Conservation (phyloP, 768 basidiomycete genomes). For the Lentinus tigrinus region DNA sequence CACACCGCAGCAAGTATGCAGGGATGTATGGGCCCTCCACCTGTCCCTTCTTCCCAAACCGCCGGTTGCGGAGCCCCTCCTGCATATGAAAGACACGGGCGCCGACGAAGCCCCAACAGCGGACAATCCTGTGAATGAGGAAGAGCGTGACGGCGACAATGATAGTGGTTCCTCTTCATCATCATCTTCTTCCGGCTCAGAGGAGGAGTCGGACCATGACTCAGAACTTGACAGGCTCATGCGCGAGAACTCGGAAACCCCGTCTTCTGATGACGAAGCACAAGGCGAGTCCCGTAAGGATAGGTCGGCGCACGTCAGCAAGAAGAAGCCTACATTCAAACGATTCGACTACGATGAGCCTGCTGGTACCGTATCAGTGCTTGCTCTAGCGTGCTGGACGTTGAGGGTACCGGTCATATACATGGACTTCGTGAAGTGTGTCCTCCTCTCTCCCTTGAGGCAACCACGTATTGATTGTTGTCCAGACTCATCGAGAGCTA, state of each 20-base stretch:
- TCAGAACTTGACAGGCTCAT: conserved; percentile 41
- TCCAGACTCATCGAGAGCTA: conserved; percentile 71
- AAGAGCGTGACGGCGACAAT: background rate
- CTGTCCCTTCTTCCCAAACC: conserved; percentile 60
- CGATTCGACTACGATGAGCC: conserved; percentile 42
- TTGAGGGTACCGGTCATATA: conserved; percentile 75
- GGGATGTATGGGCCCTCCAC: conserved; percentile 80
- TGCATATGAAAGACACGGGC: conserved; percentile 38
- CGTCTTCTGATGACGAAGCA: conserved; percentile 29
- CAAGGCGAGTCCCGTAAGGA: background rate
- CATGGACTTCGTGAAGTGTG: conserved; percentile 72
- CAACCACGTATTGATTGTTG: background rate
- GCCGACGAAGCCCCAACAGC: background rate
- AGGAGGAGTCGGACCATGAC: conserved; percentile 31
- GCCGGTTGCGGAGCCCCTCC: conserved; percentile 59
- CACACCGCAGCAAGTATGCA: conserved; percentile 59
- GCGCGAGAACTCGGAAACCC: conserved; percentile 37
- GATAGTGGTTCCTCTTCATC: conserved; percentile 35
- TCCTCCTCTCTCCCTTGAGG: background rate
- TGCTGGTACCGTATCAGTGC: conserved; percentile 58
- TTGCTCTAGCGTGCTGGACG: conserved; percentile 78
- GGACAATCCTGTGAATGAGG: background rate
- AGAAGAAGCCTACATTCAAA: conserved; percentile 22
- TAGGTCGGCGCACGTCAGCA: conserved; percentile 1
- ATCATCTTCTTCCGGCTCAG: conserved; percentile 31